Evolutionary conservation across 202 grass and related monocot species (phyloP), one percentile per base, ranked within the genome.

Genomic region (Setaria italica): DNA sequence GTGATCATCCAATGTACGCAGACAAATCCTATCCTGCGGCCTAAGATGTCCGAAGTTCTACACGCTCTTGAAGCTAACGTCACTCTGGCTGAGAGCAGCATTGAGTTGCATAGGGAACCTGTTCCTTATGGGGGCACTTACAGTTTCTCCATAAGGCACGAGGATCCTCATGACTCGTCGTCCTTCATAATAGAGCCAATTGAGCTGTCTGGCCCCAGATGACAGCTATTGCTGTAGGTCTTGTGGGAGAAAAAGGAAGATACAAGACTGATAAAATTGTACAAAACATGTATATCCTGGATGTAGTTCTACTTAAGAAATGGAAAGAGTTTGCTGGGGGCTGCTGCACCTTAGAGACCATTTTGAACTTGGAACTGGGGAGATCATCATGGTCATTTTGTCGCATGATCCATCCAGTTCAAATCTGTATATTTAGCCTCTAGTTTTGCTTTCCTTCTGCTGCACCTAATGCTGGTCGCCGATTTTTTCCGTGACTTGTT

Each of bases 101-200:
- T 94, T 51, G 93, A 91, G 63, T 69, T 88, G 51, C 80, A 94
- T 49, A 71, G 88, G 32, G 90, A 94, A 76, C 80, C 58, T 29
- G 32, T 82, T 25, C 70, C 73, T 56, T 76, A 86, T 10, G 80
- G 81, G 17, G 88, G 81, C n/a, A 88, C 92, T 74, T 88, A 84
- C 69, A 92, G 91, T 87, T 91, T 90, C 77, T 96, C 97, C 58
- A 51, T 88, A 17, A 90, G 90, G 59, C 87, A 90, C 37, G 96
- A 93, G 73, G 97, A 89, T 67, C 86, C 86, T 65, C 91, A 99
- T 46, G 97, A 99, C 87, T 91, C 94, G 30, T 96, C 92, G 0
- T 96, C 97, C 74, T 99, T 99, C 56, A 94, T 99, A 33, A 96
- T 99, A 76, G 94, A 99, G 43, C 87, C 94, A 25, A 92, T 96